These are phyloP conservation scores for Exobasidium cylindrosporum DNA, from an alignment of 1,284 basidiomycete genomes.

Conservation along the genomic window DNA sequence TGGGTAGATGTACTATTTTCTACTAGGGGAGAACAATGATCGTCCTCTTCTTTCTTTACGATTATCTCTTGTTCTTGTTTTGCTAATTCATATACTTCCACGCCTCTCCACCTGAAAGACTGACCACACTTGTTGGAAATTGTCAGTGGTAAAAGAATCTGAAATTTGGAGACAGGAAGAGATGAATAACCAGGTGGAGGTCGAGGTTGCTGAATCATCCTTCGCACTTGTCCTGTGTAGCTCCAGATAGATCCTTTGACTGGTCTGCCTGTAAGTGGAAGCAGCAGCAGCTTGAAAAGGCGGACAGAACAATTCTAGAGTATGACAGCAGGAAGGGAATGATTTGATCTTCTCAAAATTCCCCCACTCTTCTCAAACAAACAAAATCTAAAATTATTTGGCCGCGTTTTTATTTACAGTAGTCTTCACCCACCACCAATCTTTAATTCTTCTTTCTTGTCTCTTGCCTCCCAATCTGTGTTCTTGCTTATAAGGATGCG, in stretches of 20 bases:
- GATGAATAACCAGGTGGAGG: constrained; percentile 31
- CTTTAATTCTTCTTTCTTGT: too few relatives aligned
- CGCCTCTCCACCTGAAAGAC: constrained; percentile 49
- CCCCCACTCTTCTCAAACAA: too few relatives aligned
- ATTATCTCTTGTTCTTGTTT: constrained; percentile 14
- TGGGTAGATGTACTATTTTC: background rate
- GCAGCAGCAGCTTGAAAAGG: background rate
- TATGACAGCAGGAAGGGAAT: too few relatives aligned
- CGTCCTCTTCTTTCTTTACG: constrained; percentile 14
- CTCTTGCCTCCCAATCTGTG: too few relatives aligned
- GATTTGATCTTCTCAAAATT: too few relatives aligned
- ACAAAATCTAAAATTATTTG: too few relatives aligned
- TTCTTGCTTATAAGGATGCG: too few relatives aligned
- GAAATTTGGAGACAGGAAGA: constrained; percentile 20
- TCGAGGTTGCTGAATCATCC: constrained; percentile 15
- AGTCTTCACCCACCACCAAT: too few relatives aligned
- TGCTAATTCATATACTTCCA: constrained; percentile 30
- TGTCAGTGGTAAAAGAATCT: constrained; percentile 43
- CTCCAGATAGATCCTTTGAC: too few relatives aligned
- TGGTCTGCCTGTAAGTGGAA: background rate
- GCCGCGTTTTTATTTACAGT: too few relatives aligned
- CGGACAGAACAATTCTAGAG: too few relatives aligned
- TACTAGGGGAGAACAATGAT: background rate
- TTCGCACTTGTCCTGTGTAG: background rate
- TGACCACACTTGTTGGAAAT: constrained; percentile 53